Evolutionary conservation across 192 early-diverging fungal genomes (phyloP).

Genomic region (Backusella australiensis): DNA sequence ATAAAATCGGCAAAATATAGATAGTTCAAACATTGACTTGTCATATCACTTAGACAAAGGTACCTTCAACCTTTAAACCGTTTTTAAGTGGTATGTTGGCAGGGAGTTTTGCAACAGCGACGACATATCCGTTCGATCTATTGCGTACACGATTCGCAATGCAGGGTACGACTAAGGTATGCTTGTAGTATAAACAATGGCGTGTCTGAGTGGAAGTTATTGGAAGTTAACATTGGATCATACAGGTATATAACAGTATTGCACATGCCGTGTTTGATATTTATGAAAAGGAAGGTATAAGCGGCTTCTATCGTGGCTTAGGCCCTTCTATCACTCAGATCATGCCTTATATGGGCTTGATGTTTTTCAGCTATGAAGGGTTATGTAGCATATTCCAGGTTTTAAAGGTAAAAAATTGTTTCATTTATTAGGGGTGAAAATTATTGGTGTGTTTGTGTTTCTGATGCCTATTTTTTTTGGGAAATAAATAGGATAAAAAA

Average conservation of each 20-base stretch:
- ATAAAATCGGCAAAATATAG: background rate
- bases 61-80: conserved; percentile 40
- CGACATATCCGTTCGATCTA: conserved; percentile 92
- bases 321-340: conserved; percentile 81
- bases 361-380: conserved; percentile 78
- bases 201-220: background rate
- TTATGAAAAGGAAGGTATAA: conserved; percentile 65
- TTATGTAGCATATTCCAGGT: conserved; percentile 43
- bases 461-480: background rate
- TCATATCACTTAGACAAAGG: background rate
- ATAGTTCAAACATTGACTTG: background rate
- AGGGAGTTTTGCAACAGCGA: conserved; percentile 73
- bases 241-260: conserved; percentile 67
- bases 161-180: conserved; percentile 61
- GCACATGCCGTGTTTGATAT: conserved; percentile 66
- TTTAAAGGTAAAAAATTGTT: conserved; percentile 33
- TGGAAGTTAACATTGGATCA: background rate
- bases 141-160: conserved; percentile 92
- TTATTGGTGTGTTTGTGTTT: background rate
- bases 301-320: conserved; percentile 86
- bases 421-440: background rate
- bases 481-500: conserved; percentile 18
- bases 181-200: background rate
- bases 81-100: conserved; percentile 77
- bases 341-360: conserved; percentile 91